Conservation (phyloP, 2,329 filamentous ascomycete genomes). For the Tolypocladium inflatum region DNA sequence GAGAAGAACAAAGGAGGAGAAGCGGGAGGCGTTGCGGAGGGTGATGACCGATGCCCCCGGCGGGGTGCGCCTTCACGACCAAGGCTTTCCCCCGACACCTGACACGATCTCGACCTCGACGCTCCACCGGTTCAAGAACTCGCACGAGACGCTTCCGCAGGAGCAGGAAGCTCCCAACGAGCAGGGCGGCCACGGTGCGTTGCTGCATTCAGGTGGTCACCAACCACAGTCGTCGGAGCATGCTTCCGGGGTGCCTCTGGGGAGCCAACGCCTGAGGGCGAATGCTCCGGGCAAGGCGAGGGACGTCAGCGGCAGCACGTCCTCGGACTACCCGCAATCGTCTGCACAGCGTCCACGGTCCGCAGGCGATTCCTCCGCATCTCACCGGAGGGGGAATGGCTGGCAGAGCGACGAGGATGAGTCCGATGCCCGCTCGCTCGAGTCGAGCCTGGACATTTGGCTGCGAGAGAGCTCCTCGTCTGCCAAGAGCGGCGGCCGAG, state of each 20-base stretch:
- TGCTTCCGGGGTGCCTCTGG: not conserved
- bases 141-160: slow-evolving; percentile 35
- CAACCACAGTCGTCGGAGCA: slow-evolving; percentile 8
- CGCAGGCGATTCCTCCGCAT: slow-evolving; percentile 34
- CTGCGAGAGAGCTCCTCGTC: slow-evolving; percentile 43
- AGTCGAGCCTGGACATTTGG: slow-evolving; percentile 48
- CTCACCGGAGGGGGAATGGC: slow-evolving; percentile 27
- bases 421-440: slow-evolving; percentile 30
- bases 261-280: not conserved
- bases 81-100: slow-evolving; percentile 45
- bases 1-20: slow-evolving; percentile 31
- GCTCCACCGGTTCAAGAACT: slow-evolving; percentile 38
- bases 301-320: not conserved
- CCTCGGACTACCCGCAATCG: slow-evolving; percentile 9
- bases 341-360: slow-evolving; percentile 34
- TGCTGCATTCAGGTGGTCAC: slow-evolving; percentile 16
- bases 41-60: slow-evolving; percentile 37
- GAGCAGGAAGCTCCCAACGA: slow-evolving; percentile 14
- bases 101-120: slow-evolving; percentile 51
- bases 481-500: slow-evolving; percentile 13
- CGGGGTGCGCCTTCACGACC: slow-evolving; percentile 30
- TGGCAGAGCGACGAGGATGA: slow-evolving; percentile 35
- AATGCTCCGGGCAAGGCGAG: not conserved
- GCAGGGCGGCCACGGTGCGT: slow-evolving; percentile 21
- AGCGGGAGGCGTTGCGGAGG: slow-evolving; percentile 35